A percentile compares a stretch with the other conserved stretches of the same genome.
Evolutionary conservation across 73 alveolate genomes (phyloP).

Genomic region (Tetrahymena borealis): DNA sequence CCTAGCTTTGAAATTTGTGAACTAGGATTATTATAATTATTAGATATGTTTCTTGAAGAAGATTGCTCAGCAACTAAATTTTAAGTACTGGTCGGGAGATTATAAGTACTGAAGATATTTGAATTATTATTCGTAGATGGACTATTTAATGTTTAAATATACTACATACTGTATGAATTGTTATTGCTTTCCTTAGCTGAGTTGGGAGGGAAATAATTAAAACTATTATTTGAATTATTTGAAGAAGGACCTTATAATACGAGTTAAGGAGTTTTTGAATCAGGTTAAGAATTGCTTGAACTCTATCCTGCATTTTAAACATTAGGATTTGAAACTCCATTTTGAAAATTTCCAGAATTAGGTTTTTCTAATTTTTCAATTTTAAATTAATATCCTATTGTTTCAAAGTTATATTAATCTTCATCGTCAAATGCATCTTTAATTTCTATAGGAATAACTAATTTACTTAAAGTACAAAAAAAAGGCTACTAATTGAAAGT

Average conservation of each 20-base stretch:
- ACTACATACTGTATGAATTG: neutral
- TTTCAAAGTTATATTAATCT: neutral
- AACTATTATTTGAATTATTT: neutral
- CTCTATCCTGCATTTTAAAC: too few species aligned
- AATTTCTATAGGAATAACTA: neutral
- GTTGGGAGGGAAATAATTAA: too few species aligned
- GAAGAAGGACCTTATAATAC: neutral
- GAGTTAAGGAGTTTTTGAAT: neutral
- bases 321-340: too few species aligned
- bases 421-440: neutral
- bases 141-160: neutral
- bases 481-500: neutral
- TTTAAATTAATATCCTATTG: neutral
- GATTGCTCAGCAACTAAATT: neutral
- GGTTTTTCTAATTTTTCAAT: neutral
- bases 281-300: too few species aligned
- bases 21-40: neutral
- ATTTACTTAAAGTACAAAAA: neutral
- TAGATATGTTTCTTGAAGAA: neutral
- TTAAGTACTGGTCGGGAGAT: neutral
- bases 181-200: too few species aligned
- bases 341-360: too few species aligned
- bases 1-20: neutral
- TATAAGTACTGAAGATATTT: neutral
- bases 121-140: neutral